Percentiles rank a stretch among this genome's conserved stretches.
phyloP scores from a whole-genome alignment of 1,139 yeast species.

The Yamadazyma sp. region DNA sequence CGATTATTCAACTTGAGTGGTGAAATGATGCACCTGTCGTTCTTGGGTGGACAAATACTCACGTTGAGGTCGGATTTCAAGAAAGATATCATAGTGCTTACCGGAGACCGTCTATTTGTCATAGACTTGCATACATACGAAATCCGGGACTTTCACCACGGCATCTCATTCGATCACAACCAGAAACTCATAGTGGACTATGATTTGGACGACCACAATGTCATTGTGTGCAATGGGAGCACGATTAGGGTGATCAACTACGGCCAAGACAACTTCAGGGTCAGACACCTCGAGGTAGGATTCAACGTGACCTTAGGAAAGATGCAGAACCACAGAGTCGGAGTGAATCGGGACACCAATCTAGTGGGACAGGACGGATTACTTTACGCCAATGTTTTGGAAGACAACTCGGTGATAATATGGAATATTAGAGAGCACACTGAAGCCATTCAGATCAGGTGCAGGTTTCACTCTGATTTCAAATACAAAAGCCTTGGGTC shows the following conservation, averaged over 20 bases:
- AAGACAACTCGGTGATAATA: constrained; percentile 38
- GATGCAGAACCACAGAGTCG: constrained; percentile 20
- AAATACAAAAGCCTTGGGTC: constrained; percentile 17
- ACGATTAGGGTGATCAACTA: constrained; percentile 30
- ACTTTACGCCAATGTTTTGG: constrained; percentile 33
- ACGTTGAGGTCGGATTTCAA: constrained; percentile 34
- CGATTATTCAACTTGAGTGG: constrained; percentile 32
- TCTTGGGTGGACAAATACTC: constrained; percentile 20
- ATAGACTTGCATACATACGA: constrained; percentile 21
- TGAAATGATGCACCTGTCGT: constrained; percentile 14
- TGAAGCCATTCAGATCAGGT: constrained; percentile 12
- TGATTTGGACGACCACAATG: constrained; percentile 54
- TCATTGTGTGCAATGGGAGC: constrained; percentile 29
- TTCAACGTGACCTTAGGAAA: constrained; percentile 19
- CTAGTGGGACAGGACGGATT: constrained; percentile 42
- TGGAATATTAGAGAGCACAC: constrained; percentile 37
- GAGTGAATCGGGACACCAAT: constrained; percentile 10
- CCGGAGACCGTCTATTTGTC: constrained; percentile 20
- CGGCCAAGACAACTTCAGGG: background rate
- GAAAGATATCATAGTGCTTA: constrained; percentile 24
- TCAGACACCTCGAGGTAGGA: constrained; percentile 16
- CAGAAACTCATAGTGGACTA: constrained; percentile 29
- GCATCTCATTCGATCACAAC: constrained; percentile 8
- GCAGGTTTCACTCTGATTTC: constrained; percentile 15
- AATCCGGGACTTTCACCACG: background rate